Percentiles rank a stretch among this genome's conserved stretches.
phyloP scores from a whole-genome alignment of 352 stramenopile genomes.

The Globisporangium camurandrum region DNA sequence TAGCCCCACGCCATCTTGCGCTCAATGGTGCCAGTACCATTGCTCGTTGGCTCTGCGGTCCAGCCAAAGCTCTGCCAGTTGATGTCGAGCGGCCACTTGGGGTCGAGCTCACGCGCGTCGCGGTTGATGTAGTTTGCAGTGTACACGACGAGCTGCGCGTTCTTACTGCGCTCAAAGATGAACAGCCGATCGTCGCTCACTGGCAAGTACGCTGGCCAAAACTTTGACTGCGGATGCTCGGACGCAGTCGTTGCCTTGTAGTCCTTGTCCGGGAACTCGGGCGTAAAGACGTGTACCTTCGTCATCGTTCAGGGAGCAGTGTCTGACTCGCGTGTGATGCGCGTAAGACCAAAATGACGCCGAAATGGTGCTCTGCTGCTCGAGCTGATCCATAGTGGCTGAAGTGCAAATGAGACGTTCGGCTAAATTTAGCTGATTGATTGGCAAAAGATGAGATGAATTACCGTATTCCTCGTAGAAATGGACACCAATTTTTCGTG shows the following conservation, averaged over 20 bases:
- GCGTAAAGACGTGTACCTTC: constrained; percentile 49
- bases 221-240: constrained; percentile 42
- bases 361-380: no score
- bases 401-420: no score
- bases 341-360: no score
- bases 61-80: constrained; percentile 80
- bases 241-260: constrained; percentile 57
- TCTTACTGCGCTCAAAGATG: constrained; percentile 78
- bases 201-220: constrained; percentile 65
- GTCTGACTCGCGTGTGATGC: no score
- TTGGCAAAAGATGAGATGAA: no score
- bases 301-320: no score
- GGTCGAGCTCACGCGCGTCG: constrained; percentile 35
- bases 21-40: constrained; percentile 58
- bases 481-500: no score
- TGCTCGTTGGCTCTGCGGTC: constrained; percentile 56
- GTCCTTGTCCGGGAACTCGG: constrained; percentile 65
- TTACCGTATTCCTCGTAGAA: no score
- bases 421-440: no score
- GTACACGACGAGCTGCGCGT: constrained; percentile 75
- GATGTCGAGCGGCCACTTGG: constrained; percentile 67
- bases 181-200: constrained; percentile 50
- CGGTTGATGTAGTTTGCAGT: constrained; percentile 56
- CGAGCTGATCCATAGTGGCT: no score
- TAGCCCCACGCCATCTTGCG: constrained; percentile 67